Base-by-base conservation (phyloP, 164 flowering plant genomes). In the Chimonanthus praecox region DNA sequence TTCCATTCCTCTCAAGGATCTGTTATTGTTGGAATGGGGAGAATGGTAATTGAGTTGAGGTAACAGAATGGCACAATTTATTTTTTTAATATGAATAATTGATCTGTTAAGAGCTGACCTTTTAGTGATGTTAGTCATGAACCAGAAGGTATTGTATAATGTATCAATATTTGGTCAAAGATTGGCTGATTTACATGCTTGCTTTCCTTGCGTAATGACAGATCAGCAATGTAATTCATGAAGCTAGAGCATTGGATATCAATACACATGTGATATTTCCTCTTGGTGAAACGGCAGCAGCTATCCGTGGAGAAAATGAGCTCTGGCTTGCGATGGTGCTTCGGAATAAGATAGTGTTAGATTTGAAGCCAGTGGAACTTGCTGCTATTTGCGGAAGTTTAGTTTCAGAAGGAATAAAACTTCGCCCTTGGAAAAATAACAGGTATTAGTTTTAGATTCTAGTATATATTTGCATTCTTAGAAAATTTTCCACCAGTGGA, bases 271-370 rank as follows among this genome's bases (percentile, higher is more conserved):
- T 88, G 68, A 84, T 91, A 73, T 95, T 87, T 80, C 98, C 99
- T 64, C 88, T 93, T 67, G 99, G 99, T 71, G 98, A 91, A 87
- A 95, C 98, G 73, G 99, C 99, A 64, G 87, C 99, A 71, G 98
- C 97, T 72, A 87, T 93, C 70, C 88, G 99, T 73, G 99, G 99
- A 75, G 98, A 92, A 83, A 95, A 93, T 84, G 99, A 95, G 80
- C 93, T 95, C 21, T 95, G 99, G 99, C 92, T 95, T 74, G 98
- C 99, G 64, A 88, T 89, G 89, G 92, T 95, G 78, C 92, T 93
- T 33, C 87, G 98, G 64, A 92, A 83, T 77, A 91, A 84, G 75
- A 79, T 91, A 61, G 81, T 95, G 74, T 74, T 90, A 65, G 89
- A 83, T 67, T 78, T 92, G 51, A 90, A 88, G 80, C 98, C 99